Conservation (phyloP, 306 rosid genomes). For the Trifolium repens region DNA sequence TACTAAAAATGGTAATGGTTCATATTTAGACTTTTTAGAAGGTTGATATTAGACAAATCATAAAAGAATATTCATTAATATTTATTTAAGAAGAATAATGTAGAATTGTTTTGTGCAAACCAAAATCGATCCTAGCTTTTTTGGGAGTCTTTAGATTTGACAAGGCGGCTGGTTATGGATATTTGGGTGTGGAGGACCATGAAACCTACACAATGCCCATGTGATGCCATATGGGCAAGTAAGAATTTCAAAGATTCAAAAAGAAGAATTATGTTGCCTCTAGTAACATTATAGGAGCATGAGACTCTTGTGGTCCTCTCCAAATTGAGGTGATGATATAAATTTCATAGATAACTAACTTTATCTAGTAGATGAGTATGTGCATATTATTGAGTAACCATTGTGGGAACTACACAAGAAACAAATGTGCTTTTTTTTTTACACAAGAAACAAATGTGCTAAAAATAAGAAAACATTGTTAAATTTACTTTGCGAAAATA, state of each 20-base stretch:
- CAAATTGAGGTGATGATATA: slow-evolving; percentile 15
- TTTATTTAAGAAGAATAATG: background rate
- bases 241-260: slow-evolving; percentile 39
- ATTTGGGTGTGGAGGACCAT: slow-evolving; percentile 63
- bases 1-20: no score
- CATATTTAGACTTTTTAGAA: no score
- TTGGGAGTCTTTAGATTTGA: background rate
- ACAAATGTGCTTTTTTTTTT: no score
- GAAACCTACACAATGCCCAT: slow-evolving; percentile 56
- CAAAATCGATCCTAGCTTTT: background rate
- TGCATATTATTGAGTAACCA: background rate
- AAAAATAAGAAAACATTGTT: no score
- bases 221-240: slow-evolving; percentile 66
- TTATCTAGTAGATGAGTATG: background rate
- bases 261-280: slow-evolving; percentile 31
- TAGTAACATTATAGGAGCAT: slow-evolving; percentile 16
- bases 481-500: no score
- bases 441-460: no score
- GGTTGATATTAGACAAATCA: no score
- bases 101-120: background rate
- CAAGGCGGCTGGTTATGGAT: background rate
- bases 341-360: background rate
- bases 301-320: slow-evolving; percentile 57
- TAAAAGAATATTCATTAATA: background rate
- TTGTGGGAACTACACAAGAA: background rate